Evolutionary conservation across 768 basidiomycete genomes (phyloP).

Genomic region (Tremella mesenterica): DNA sequence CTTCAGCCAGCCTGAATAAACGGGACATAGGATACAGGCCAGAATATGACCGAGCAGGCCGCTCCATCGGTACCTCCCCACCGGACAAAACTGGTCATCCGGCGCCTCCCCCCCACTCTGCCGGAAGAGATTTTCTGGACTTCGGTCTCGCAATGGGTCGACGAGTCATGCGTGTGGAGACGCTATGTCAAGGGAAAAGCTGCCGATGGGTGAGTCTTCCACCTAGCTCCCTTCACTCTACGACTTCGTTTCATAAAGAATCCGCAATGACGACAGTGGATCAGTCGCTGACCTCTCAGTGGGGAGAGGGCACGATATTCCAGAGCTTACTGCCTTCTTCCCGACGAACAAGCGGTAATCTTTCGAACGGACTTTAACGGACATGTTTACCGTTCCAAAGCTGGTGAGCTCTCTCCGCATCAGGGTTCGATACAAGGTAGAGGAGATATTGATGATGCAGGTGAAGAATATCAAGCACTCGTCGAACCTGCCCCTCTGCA

Average conservation of each 20-base stretch:
- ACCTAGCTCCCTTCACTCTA: too few relatives aligned
- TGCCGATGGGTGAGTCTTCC: conserved; percentile 27
- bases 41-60: too few relatives aligned
- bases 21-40: too few relatives aligned
- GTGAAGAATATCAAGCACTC: conserved; percentile 75
- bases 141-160: conserved; percentile 74
- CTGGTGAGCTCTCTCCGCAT: conserved; percentile 64
- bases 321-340: conserved; percentile 87
- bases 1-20: too few relatives aligned
- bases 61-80: too few relatives aligned
- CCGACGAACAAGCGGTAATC: conserved; percentile 58
- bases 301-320: conserved; percentile 45
- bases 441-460: conserved; percentile 51
- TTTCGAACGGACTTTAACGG: conserved; percentile 86
- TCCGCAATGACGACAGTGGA: not conserved
- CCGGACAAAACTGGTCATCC: conserved; percentile 67
- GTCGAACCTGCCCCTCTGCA: conserved; percentile 93
- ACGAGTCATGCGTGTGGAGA: conserved; percentile 48
- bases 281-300: not conserved
- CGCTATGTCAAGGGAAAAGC: conserved; percentile 32
- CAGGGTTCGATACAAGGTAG: too few relatives aligned
- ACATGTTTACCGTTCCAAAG: conserved; percentile 81
- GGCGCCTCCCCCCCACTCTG: conserved; percentile 79
- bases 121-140: conserved; percentile 93
- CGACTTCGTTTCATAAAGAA: conserved; percentile 42